Conservation (phyloP, 2,329 filamentous ascomycete genomes). For the Alternaria arbusti region DNA sequence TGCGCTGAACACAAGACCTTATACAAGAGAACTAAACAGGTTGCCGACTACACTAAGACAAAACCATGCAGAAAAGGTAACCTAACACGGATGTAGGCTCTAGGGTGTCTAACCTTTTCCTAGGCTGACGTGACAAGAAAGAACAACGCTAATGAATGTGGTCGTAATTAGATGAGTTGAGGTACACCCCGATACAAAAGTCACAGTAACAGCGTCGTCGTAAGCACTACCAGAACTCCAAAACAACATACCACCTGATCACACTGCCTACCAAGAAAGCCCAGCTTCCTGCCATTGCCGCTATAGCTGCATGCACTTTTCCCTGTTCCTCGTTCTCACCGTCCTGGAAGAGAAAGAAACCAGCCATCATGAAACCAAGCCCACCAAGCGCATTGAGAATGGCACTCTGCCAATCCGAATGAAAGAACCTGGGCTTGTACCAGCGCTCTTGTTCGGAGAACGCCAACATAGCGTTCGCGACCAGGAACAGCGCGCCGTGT, state of each 20-base stretch:
- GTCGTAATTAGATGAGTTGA: background rate
- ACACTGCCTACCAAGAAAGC: conserved; percentile 35
- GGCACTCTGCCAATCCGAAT: conserved; percentile 37
- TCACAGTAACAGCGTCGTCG: background rate
- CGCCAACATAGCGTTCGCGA: conserved; percentile 37
- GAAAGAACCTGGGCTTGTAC: conserved; percentile 29
- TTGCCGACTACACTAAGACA: too few species aligned
- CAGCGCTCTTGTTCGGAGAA: conserved; percentile 33
- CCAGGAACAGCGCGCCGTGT: conserved; percentile 32
- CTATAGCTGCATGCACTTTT: conserved; percentile 16
- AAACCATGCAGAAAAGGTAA: too few species aligned
- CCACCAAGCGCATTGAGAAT: conserved; percentile 35
- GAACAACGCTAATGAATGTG: background rate
- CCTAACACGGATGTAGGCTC: too few species aligned
- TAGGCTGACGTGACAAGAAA: background rate
- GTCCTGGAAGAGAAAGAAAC: conserved; percentile 28
- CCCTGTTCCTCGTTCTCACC: conserved; percentile 1
- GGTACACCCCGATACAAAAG: background rate
- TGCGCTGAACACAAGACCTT: too few species aligned
- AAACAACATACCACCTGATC: conserved; percentile 32
- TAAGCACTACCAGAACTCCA: conserved; percentile 10
- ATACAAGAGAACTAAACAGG: too few species aligned
- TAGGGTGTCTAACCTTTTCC: too few species aligned
- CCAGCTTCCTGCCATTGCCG: conserved; percentile 33
- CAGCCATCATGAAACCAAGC: conserved; percentile 37